Conservation (phyloP, 768 basidiomycete genomes). For the Nevesoporus exiguus region DNA sequence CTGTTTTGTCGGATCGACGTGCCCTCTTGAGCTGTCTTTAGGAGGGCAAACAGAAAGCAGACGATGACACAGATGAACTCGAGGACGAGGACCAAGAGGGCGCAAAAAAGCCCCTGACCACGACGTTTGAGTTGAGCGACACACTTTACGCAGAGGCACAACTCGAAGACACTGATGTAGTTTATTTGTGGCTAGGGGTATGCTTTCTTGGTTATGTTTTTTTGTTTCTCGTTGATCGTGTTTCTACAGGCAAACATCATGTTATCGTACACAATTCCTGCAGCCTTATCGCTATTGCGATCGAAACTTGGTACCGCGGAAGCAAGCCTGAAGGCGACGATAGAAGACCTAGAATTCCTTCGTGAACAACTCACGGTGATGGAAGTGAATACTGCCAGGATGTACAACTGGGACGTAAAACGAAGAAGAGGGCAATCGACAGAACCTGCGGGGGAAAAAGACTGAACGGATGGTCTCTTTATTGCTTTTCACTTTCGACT, state of each 20-base stretch:
- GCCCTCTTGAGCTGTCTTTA: slow-evolving; percentile 22
- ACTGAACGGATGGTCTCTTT: slow-evolving; percentile 4
- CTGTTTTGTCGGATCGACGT: background rate
- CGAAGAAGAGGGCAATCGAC: slow-evolving; percentile 56
- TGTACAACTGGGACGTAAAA: slow-evolving; percentile 97
- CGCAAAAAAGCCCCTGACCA: slow-evolving; percentile 55
- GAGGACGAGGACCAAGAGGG: slow-evolving; percentile 50
- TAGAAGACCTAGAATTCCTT: slow-evolving; percentile 90
- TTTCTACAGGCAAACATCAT: slow-evolving; percentile 88
- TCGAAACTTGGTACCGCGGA: slow-evolving; percentile 76
- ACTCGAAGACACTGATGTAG: slow-evolving; percentile 81
- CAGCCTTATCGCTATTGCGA: slow-evolving; percentile 69
- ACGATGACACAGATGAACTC: slow-evolving; percentile 38
- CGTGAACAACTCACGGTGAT: slow-evolving; percentile 94
- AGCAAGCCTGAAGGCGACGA: slow-evolving; percentile 56
- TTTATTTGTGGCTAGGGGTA: slow-evolving; percentile 96
- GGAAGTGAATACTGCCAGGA: slow-evolving; percentile 92
- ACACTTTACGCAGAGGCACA: slow-evolving; percentile 92
- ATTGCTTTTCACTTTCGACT: background rate
- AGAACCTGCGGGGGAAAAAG: slow-evolving; percentile 23
- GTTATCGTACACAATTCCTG: slow-evolving; percentile 86
- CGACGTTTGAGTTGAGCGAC: slow-evolving; percentile 94
- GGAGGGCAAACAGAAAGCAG: slow-evolving; percentile 56
- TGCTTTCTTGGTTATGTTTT: slow-evolving; percentile 27
- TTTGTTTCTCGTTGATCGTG: background rate